Percentiles rank a stretch among this genome's conserved stretches.
Conservation (phyloP, 441 rosid genomes). For the Populus hybrid region DNA sequence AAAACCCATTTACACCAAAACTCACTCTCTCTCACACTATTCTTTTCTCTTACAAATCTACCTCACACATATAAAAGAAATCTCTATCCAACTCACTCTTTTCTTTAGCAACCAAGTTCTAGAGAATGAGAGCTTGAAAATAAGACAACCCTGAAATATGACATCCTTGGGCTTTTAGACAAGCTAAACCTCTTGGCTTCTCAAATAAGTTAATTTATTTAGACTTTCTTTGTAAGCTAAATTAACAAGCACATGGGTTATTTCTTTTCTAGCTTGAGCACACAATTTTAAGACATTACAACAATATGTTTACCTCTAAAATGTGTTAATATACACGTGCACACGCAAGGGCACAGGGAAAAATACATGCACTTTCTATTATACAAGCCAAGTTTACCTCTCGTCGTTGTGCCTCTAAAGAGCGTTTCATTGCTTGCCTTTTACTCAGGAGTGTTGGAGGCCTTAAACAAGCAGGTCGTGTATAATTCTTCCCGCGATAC, state of each 20-base stretch:
- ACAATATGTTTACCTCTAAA: background rate
- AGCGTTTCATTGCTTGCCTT: constrained; percentile 80
- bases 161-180: background rate
- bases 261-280: background rate
- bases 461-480: constrained; percentile 72
- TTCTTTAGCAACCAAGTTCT: background rate
- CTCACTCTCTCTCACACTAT: background rate
- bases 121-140: background rate
- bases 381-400: constrained; percentile 44
- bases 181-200: background rate
- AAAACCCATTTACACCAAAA: background rate
- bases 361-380: background rate
- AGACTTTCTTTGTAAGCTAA: background rate
- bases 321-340: background rate
- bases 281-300: too few species aligned
- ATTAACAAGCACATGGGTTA: background rate
- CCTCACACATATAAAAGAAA: background rate
- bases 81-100: background rate
- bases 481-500: constrained; percentile 94
- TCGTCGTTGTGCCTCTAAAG: constrained; percentile 78
- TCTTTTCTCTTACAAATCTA: background rate
- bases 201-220: background rate
- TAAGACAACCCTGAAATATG: background rate
- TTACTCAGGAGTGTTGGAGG: constrained; percentile 80
- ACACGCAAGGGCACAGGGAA: background rate